Evolutionary conservation across 768 basidiomycete species (phyloP).

Genomic region (Serendipita sp.): DNA sequence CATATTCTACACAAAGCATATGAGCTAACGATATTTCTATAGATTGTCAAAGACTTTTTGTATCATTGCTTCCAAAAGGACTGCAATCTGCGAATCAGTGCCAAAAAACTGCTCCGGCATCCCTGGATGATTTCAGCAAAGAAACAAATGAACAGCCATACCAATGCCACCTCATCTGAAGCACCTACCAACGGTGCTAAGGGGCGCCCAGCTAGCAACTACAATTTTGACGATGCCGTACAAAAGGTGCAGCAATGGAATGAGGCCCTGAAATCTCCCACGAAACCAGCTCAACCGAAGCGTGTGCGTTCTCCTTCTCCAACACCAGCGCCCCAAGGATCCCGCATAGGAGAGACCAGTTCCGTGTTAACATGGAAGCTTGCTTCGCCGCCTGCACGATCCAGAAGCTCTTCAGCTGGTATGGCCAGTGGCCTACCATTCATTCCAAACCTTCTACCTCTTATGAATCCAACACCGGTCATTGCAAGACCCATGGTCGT

Average conservation of each 20-base stretch:
- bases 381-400: background rate
- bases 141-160: constrained; percentile 41
- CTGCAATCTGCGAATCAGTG: constrained; percentile 81
- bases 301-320: constrained; percentile 15
- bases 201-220: constrained; percentile 44
- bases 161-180: constrained; percentile 16
- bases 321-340: constrained; percentile 15
- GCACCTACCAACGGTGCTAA: constrained; percentile 20
- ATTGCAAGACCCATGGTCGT: constrained; percentile 33
- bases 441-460: background rate
- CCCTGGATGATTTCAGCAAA: constrained; percentile 90
- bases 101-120: constrained; percentile 80
- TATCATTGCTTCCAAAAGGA: constrained; percentile 99
- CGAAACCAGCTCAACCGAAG: constrained; percentile 13
- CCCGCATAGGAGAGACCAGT: constrained; percentile 7
- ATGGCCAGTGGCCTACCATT: background rate
- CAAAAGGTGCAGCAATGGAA: constrained; percentile 98
- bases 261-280: constrained; percentile 64
- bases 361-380: background rate
- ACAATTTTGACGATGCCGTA: constrained; percentile 87
- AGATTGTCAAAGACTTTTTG: constrained; percentile 88
- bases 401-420: background rate
- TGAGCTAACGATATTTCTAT: background rate
- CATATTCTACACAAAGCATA: background rate
- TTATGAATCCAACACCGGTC: constrained; percentile 15